Base-by-base conservation (phyloP, 1,284 basidiomycete species). In the Trichosporon inkin region DNA sequence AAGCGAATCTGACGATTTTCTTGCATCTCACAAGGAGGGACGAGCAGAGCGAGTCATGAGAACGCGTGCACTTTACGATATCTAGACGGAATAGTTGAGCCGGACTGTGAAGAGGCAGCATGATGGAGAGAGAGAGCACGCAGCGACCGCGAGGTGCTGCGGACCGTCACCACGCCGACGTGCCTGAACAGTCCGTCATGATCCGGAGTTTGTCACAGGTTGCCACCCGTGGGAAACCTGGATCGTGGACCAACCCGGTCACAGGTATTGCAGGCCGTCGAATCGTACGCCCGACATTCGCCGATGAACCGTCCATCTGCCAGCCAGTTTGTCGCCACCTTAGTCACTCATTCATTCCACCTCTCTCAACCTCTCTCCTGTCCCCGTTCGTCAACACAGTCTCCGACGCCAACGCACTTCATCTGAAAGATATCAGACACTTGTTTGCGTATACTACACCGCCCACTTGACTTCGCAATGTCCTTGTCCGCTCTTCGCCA, bases 281-380 rank as follows among this genome's bases (percentile, higher is more conserved):
- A 49, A 49, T 49, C 44, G 22, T 49, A 49, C 44, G 44, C 44
- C 44, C 44, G 44, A 49, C 44, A 49, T 49, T 49, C 44, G 44
- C 44, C 44, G 44, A 49, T 22, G 44, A 14, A 14, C 13, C n/a
- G 44, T 49, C 44, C 44, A 49, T 49, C 44, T 32, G 44, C 28
- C 44, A 49, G 44, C 44, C 14, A 49, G 44, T 49, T 49, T 49
- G 44, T 49, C 44, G 44, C 44, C 44, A 49, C 44, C 44, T 47
- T 49, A 22, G 44, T 49, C 44, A 49, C 44, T 49, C n/a, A 49
- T n/a, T 49, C 24, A 22, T 28, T 8, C 22, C 44, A 49, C 6
- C 24, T 24, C 44, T 28, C 44, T 24, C 22, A n/a, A 14, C 44
- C 24, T 49, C 36, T 14, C 36, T 38, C 5, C 36, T 28, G 8